A percentile compares a stretch with the other conserved stretches of the same genome.
Evolutionary conservation across 192 early-diverging fungal genomes (phyloP).

Genomic region (Rhizoclosmatium globosum): DNA sequence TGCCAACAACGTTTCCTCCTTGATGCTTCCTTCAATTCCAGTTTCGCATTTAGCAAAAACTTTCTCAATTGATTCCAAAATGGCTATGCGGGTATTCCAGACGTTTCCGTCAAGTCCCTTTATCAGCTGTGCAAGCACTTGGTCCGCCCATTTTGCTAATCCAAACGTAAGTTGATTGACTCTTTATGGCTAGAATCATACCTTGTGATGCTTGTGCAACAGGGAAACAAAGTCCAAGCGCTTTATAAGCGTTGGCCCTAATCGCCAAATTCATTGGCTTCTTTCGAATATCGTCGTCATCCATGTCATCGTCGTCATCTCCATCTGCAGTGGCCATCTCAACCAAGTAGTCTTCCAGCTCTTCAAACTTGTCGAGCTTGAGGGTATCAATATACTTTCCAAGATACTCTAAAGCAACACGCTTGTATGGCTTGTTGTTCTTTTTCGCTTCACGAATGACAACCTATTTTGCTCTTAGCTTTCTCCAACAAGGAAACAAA

Average conservation of each 20-base stretch:
- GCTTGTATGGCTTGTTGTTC: slow-evolving; percentile 75
- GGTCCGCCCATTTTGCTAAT: slow-evolving; percentile 52
- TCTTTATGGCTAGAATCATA: slow-evolving; percentile 44
- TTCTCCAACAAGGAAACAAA: slow-evolving; percentile 39
- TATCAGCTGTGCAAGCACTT: slow-evolving; percentile 56
- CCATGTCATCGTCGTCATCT: slow-evolving; percentile 70
- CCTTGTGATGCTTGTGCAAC: slow-evolving; percentile 58
- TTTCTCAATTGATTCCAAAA: slow-evolving; percentile 70
- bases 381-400: slow-evolving; percentile 67
- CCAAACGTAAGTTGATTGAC: slow-evolving; percentile 6
- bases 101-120: slow-evolving; percentile 68
- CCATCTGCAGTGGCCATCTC: slow-evolving; percentile 45
- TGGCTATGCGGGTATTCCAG: slow-evolving; percentile 84
- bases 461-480: slow-evolving; percentile 44
- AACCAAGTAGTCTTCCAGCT: slow-evolving; percentile 65
- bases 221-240: slow-evolving; percentile 67
- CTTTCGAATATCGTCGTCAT: slow-evolving; percentile 58
- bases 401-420: slow-evolving; percentile 70
- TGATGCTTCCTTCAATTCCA: not conserved
- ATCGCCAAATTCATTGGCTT: slow-evolving; percentile 72
- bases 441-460: slow-evolving; percentile 79
- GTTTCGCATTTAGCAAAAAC: slow-evolving; percentile 55
- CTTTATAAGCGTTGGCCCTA: slow-evolving; percentile 72
- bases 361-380: slow-evolving; percentile 62
- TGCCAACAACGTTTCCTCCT: slow-evolving; percentile 12